Evolutionary conservation across 345 rosid species (phyloP), one percentile per base, ranked within the genome.

Genomic region (Arabidopsis arenosa): DNA sequence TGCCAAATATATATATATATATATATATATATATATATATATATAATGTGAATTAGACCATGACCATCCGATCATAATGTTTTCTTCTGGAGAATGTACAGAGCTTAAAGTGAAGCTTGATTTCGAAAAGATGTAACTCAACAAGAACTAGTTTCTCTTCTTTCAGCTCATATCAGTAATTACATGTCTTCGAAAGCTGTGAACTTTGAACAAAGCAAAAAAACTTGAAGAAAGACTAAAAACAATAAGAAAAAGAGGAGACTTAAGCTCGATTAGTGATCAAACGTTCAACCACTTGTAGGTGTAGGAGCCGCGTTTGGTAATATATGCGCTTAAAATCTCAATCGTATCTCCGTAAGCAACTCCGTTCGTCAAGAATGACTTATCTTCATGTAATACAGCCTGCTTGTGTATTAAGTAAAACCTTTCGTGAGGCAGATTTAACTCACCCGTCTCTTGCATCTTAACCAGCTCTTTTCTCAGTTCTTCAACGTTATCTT

Each of bases 371-470:
- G 9, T 2, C 7, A 5, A 6, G 51, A 59, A 59, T 36, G 45
- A 36, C 30, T 1, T 3, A 17, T 18, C 11, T 5, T 59, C 64
- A 9, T 5, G 5, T 44, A 59, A 10, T 9, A 23, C 84, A 21
- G 78, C 78, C 72, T 87, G 90, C 44, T 86, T 84, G 76, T 77
- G 84, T 2, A 89, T 83, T 75, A 92, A 88, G 45, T 86, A 84
- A 23, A 83, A 90, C 5, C 89, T 89, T 74, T 79, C 92, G 26
- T 69, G 78, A 9, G 96, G 97, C 8, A 93, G 85, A 57, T 71
- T 68, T 18, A 93, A 71, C 14, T 28, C 17, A 30, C 60, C 60
- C 64, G 71, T 80, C 54, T 86, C 76, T 4, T 83, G 83, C 89
- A 94, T 35, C 71, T 75, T 83, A 23, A 76, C 87, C 32, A 94